Base-by-base conservation (phyloP, 805 yeast genomes). In the Nadsonia fulvescens region DNA sequence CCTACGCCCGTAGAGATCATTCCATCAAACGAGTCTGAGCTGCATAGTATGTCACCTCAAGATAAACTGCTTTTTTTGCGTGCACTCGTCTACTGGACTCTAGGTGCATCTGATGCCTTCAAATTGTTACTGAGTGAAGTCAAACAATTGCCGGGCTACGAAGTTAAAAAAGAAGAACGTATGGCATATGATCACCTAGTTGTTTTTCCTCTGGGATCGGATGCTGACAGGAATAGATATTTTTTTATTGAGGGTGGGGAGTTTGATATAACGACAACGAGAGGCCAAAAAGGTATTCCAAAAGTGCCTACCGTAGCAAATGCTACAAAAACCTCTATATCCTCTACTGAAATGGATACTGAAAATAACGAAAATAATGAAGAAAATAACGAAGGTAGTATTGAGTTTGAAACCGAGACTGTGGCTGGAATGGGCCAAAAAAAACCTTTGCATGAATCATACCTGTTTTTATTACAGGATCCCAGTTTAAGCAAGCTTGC, bases 11-110 rank as follows among this genome's bases (percentile, higher is more conserved):
- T n/a, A n/a, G n/a, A n/a, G n/a, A n/a, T n/a, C n/a, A n/a, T n/a
- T n/a, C n/a, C n/a, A n/a, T n/a, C n/a, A n/a, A n/a, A 30, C 38
- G 9, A 32, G 44, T 5, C 34, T 37, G 6, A 30, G 29, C 22
- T 47, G 49, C 40, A 47, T 49, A 10, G 31, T 20, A 11, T 24
- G 38, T 10, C 34, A 31, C 20, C 37, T 40, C 40, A 42, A 37
- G 29, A 37, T 24, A 22, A 24, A 3, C 20, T 16, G 28, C 15
- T n/a, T 11, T 10, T 15, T 9, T 32, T 27, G 4, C 21, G 29
- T 16, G 27, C 29, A 7, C 49, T 12, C 46, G 36, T 10, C 37
- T 38, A 15, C 26, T 6, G 35, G 20, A 13, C 24, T 18, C 20
- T 36, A 18, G 33, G 28, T 24, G 33, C 34, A 24, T 27, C 31